phyloP scores from a whole-genome alignment of 345 rosid genomes.

The Citrus medica region DNA sequence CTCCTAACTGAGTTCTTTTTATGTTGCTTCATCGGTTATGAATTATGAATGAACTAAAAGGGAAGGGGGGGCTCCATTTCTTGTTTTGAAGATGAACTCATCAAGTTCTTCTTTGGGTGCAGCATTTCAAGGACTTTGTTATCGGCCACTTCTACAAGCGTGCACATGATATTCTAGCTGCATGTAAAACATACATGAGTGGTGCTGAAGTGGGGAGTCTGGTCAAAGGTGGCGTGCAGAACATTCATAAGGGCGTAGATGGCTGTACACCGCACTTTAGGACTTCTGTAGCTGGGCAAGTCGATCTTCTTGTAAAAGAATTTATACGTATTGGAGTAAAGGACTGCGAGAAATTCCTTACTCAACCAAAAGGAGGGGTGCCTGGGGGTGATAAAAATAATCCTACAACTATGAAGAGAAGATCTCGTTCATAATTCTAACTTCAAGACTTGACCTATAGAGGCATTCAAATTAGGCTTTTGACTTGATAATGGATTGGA shows the following conservation, averaged over 20 bases:
- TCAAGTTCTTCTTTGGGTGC: constrained; percentile 22
- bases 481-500: constrained; percentile 7
- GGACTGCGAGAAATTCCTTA: constrained; percentile 35
- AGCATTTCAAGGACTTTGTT: constrained; percentile 79
- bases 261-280: constrained; percentile 43
- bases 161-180: constrained; percentile 57
- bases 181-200: constrained; percentile 66
- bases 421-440: constrained; percentile 1
- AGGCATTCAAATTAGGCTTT: constrained; percentile 6
- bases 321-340: constrained; percentile 47
- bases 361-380: constrained; percentile 6
- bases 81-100: background rate
- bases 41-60: background rate
- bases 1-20: background rate
- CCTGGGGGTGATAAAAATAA: background rate
- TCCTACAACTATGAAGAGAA: constrained; percentile 3
- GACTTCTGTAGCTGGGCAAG: constrained; percentile 30
- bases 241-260: constrained; percentile 40
- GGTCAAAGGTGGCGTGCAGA: constrained; percentile 52
- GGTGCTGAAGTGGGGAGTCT: constrained; percentile 69
- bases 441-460: constrained; percentile 13
- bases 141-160: constrained; percentile 67
- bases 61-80: background rate
- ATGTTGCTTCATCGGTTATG: background rate
- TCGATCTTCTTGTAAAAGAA: constrained; percentile 43